Base-by-base conservation (phyloP, 768 basidiomycete species). In the Amanita pallidorosea region DNA sequence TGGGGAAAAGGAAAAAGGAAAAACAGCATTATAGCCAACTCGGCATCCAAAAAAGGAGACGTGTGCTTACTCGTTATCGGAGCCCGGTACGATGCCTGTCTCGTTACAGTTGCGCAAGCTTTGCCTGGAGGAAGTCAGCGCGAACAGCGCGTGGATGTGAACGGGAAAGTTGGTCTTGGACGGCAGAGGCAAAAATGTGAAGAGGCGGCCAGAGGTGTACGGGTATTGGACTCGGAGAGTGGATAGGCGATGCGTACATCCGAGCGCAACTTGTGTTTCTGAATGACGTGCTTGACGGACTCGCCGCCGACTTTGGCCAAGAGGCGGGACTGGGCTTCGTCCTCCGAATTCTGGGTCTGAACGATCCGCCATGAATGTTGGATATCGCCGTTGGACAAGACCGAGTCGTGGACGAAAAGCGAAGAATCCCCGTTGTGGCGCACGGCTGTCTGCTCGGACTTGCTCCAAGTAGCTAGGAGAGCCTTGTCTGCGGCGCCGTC, bases 181-280 rank as follows among this genome's bases (percentile, higher is more conserved):
- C 0, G 77, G 76, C 0, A 79, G 60, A 0, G 75, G 76, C 5
- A 77, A 67, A 40, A 65, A 73, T 0, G 75, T 76, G 57, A 76
- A 79, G 11, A 79, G 60, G 3, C 72, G 63, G 1, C 76, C 76
- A n/a, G 53, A 47, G 1, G 38, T 53, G 29, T 12, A 42, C 17
- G 4, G 46, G 55, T n/a, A n/a, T n/a, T n/a, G n/a, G n/a, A n/a
- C n/a, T 65, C 37, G 31, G 58, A 20, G 66, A 40, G 4, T 66
- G 65, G 7, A 66, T 53, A 1, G 73, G 72, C 1, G 73, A 60
- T 0, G 68, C 66, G 23, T 8, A 76, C 55, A 20, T 66, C 53
- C 0, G 73, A 67, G 5, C 60, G 56, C 0, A 79, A 63, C 46
- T 78, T 78, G 51, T 77, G 68, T 23, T 64, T 59, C 29, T 60